These are phyloP conservation scores for Cryptococcus hybrid DNA, from an alignment of 1,284 basidiomycete genomes.

Conservation along the genomic window DNA sequence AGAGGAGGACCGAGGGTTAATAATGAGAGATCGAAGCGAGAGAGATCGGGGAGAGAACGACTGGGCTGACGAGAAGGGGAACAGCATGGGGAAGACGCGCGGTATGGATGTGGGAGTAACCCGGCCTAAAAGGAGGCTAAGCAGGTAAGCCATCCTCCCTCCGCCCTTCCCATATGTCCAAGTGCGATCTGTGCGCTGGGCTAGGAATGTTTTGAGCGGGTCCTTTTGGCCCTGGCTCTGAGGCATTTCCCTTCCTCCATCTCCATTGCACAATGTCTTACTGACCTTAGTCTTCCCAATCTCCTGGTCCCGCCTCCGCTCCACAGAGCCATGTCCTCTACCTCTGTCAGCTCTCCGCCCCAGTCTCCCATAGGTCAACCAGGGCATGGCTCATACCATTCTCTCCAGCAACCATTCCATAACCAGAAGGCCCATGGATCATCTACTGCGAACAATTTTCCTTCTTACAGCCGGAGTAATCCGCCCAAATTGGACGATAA, in stretches of 20 bases:
- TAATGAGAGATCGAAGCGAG: conserved; percentile 26
- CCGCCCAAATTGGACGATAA: conserved; percentile 21
- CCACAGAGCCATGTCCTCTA: conserved; percentile 27
- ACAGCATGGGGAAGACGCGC: conserved; percentile 30
- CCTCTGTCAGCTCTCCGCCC: conserved; percentile 29
- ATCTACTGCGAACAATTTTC: conserved; percentile 3
- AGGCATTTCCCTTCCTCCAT: background rate
- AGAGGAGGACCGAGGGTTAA: conserved; percentile 29
- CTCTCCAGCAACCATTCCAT: conserved; percentile 10
- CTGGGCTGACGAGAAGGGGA: conserved; percentile 14
- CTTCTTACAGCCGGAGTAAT: conserved; percentile 11
- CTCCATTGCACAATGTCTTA: background rate
- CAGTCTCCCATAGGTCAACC: conserved; percentile 15
- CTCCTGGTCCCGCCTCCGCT: conserved; percentile 7
- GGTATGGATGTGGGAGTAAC: conserved; percentile 37
- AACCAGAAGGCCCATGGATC: conserved; percentile 1
- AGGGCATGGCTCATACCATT: conserved; percentile 17
- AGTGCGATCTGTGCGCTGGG: background rate
- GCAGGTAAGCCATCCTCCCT: conserved; percentile 35
- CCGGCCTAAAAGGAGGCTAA: conserved; percentile 40
- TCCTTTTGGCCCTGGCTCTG: background rate
- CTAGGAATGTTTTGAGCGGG: background rate
- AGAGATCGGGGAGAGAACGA: conserved; percentile 18
- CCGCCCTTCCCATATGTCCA: background rate
- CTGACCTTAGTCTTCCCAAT: conserved; percentile 36